These are phyloP conservation scores for Selenicereus undatus DNA, from an alignment of 148 eudicot genomes.

Conservation along the genomic window DNA sequence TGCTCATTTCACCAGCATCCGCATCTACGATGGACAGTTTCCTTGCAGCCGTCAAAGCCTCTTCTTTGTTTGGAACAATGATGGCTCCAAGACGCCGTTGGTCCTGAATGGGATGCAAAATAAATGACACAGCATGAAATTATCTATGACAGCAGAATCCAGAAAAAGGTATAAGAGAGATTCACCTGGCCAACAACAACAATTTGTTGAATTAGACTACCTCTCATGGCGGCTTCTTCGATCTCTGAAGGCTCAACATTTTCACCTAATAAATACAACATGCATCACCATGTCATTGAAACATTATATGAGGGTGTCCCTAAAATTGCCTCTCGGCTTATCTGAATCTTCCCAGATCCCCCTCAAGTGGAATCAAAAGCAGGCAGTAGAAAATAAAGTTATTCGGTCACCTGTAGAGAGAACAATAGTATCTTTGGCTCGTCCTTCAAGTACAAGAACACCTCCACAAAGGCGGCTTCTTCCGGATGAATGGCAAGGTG, in stretches of 20 bases:
- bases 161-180: neutral
- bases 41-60: slow-evolving; percentile 51
- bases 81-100: slow-evolving; percentile 92
- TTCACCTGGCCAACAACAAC: slow-evolving; percentile 87
- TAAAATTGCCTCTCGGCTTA: too few species aligned
- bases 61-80: slow-evolving; percentile 86
- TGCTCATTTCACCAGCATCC: slow-evolving; percentile 47
- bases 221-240: slow-evolving; percentile 91
- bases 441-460: slow-evolving; percentile 86
- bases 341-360: neutral
- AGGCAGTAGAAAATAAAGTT: too few species aligned
- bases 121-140: neutral
- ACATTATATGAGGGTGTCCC: neutral
- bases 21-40: slow-evolving; percentile 37
- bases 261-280: slow-evolving; percentile 49
- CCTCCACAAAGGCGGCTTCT: slow-evolving; percentile 85
- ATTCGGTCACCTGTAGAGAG: slow-evolving; percentile 68
- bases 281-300: neutral
- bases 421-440: slow-evolving; percentile 96
- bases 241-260: slow-evolving; percentile 93
- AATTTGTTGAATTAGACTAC: slow-evolving; percentile 77
- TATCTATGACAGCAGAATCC: neutral
- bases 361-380: too few species aligned
- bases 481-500: slow-evolving; percentile 76
- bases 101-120: slow-evolving; percentile 37